Evolutionary conservation across 1,284 basidiomycete species (phyloP), one percentile per base, ranked within the genome.

Genomic region (Heterobasidion parviporum): DNA sequence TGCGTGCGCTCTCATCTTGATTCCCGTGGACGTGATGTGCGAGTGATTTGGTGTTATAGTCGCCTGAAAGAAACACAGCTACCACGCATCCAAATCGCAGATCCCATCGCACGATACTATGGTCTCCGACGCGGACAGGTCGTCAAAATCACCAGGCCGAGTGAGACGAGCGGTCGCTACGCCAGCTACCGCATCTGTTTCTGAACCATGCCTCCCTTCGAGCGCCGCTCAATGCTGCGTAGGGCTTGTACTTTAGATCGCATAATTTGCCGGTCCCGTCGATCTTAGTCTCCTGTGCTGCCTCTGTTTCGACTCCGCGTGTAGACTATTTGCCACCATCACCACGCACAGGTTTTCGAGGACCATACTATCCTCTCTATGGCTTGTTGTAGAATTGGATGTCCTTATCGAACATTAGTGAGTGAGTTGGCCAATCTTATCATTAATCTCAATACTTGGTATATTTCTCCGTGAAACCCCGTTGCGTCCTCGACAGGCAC

Each of bases 51-150:
- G 26, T 32, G 26, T 34, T 41, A 32, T 60, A 97, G 95, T 73
- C 95, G 97, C 59, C 75, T 99, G 61, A 98, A 98, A 71, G 97
- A 99, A 68, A 98, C 95, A 1, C 97, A 99, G 68, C 79, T 99
- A 58, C 97, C 97, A 53, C 88, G 97, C 41, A 99, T 99, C 64
- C 95, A 98, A 73, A 72, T 97, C 54, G 86, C 87, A 16, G 97
- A 99, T 72, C 97, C 97, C 6, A 96, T 99, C 12, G 94, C 96
- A 43, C 83, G 94, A 60, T 99, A 99, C 72, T 99, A 98, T 74
- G 97, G 97, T 52, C 81, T 99, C 58, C 82, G 87, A 66, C 81
- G 97, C 59, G 95, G 96, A 20, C 93, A 98, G 71, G 97, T 99
- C 43, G 97, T 99, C 70, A 98, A 98, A 77, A 99, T 99, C 64